Evolutionary conservation across 2,329 filamentous ascomycete species (phyloP), one percentile per base, ranked within the genome.

Genomic region (Cercospora brassicicola): DNA sequence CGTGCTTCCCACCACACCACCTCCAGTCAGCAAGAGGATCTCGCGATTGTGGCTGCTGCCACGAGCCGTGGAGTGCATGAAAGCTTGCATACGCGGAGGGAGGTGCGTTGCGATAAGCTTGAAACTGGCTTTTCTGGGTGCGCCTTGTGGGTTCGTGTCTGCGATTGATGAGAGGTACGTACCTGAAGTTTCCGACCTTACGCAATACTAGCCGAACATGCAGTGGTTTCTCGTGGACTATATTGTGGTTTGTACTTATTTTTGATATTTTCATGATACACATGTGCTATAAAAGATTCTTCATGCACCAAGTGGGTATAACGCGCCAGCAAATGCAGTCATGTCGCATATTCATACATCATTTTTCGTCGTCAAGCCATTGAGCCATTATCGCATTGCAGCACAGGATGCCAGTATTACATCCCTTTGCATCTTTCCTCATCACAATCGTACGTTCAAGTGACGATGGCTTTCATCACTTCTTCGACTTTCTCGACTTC

Each of bases 401-500:
- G 36, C 31, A 23, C 26, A 20, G 36, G 6, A 62, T 33, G 53
- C 59, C 63, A 64, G 59, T 48, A 45, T 26, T 55, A 55, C 55
- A 55, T 31, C 42, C 39, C 53, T 39, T 30, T 42, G 36, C 8
- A 51, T 51, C 36, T 23, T 64, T 31, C 18, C 8, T 28, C 28
- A 28, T 28, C 28, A 28, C 28, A 30, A 31, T 51, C 36, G n/a
- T 33, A 6, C 30, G 30, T 59, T 28, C 23, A 9, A 28, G 23
- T 55, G 48, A 55, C 55, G 18, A 18, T 36, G 30, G 6, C 20
- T 4, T 18, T 15, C 53, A 18, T 71, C 67, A 71, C 42, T 68
- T 72, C 42, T 65, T 67, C 11, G 59, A 28, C 69, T 74, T 75
- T 68, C 68, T 74, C 33, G 66, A 70, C 72, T 77, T 78, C 69